A percentile compares a stretch with the other conserved stretches of the same genome.
These are phyloP conservation scores for Nephelium lappaceum DNA, from an alignment of 345 rosid species.

Conservation along the genomic window DNA sequence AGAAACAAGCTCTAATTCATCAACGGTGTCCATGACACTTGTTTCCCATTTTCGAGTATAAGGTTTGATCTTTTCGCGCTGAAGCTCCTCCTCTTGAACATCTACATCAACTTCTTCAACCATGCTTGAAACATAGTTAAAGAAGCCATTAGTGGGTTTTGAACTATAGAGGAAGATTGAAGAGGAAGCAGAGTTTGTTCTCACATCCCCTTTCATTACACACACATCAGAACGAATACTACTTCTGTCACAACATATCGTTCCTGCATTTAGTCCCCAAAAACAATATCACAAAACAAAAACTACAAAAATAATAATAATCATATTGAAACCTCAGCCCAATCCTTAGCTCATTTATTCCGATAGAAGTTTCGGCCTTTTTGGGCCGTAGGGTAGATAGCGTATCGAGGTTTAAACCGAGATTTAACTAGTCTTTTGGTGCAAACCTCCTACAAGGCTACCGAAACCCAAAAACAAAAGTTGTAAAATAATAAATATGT, in stretches of 20 bases:
- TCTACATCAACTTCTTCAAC: conserved; percentile 12
- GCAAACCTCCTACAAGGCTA: too few relatives aligned
- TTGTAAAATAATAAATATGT: not conserved
- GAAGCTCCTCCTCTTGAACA: conserved; percentile 23
- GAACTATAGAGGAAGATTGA: conserved; percentile 62
- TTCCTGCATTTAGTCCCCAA: conserved; percentile 50
- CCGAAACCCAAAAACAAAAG: not conserved
- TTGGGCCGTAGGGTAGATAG: too few relatives aligned
- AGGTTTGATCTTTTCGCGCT: conserved; percentile 64
- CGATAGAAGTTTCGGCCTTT: too few relatives aligned
- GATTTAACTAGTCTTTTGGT: too few relatives aligned
- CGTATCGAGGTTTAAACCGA: too few relatives aligned
- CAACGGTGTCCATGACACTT: conserved; percentile 68
- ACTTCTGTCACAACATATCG: conserved; percentile 75
- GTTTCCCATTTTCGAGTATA: conserved; percentile 91
- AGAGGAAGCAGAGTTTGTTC: conserved; percentile 64
- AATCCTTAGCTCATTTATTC: too few relatives aligned
- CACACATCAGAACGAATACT: conserved; percentile 67
- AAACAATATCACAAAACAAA: not conserved
- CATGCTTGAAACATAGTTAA: conserved; percentile 24
- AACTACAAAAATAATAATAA: not conserved
- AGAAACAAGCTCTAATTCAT: conserved; percentile 54
- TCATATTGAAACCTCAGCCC: too few relatives aligned
- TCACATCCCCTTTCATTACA: conserved; percentile 74
- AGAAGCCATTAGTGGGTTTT: conserved; percentile 7